These are phyloP conservation scores for Scytalidium sp. DNA, from an alignment of 2,329 filamentous ascomycete species.

Conservation along the genomic window DNA sequence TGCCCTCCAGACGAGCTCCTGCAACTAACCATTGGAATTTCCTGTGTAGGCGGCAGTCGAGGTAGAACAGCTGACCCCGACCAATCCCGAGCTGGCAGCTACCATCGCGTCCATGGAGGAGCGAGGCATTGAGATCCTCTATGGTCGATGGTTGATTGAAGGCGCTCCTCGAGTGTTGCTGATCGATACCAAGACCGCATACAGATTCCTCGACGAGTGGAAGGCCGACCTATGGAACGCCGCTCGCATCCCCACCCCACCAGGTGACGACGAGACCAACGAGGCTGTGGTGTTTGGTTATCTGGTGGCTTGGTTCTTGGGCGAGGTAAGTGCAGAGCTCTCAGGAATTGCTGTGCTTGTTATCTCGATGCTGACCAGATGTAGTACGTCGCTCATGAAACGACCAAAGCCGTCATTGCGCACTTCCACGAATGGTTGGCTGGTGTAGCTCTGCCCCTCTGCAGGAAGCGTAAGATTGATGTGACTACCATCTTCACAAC, in stretches of 20 bases:
- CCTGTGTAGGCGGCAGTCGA: constrained; percentile 80
- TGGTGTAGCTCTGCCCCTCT: constrained; percentile 86
- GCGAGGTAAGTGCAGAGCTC: constrained; percentile 69
- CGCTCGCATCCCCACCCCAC: constrained; percentile 89
- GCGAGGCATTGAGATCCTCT: constrained; percentile 83
- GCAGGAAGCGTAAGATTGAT: constrained; percentile 92
- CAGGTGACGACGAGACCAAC: constrained; percentile 90
- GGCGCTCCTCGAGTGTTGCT: constrained; percentile 90
- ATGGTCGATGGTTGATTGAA: constrained; percentile 96
- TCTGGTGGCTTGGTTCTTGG: constrained; percentile 94
- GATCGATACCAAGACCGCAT: constrained; percentile 92
- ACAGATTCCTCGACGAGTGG: constrained; percentile 92
- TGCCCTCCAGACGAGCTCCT: not conserved
- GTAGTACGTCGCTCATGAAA: constrained; percentile 92
- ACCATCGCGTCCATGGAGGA: constrained; percentile 94
- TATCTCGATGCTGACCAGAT: constrained; percentile 13
- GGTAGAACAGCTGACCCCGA: constrained; percentile 88
- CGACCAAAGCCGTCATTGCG: constrained; percentile 86
- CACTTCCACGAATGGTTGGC: constrained; percentile 99
- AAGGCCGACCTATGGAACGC: constrained; percentile 93
- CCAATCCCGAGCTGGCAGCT: constrained; percentile 71
- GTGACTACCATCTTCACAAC: constrained; percentile 98
- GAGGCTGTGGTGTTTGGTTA: constrained; percentile 98
- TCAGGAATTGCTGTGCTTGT: too few species aligned
- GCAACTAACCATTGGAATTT: constrained; percentile 21